Evolutionary conservation across 495 filamentous ascomycete species (phyloP).

Genomic region (Penicillium macrosclerotiorum): DNA sequence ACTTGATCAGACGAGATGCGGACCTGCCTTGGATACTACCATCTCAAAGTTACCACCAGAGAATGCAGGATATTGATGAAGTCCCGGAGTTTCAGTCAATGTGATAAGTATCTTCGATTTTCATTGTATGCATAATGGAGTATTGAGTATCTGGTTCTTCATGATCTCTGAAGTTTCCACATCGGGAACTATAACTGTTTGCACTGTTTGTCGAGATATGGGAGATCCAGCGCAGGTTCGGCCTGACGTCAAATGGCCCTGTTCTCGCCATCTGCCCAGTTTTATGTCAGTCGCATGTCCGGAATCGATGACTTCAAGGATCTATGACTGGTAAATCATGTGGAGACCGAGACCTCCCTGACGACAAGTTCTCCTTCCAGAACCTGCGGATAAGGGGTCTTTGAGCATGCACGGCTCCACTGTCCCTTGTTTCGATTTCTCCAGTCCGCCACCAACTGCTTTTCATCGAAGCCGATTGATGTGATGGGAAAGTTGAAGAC

Average conservation of each 20-base stretch:
- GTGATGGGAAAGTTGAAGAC: slow-evolving; percentile 17
- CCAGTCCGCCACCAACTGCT: slow-evolving; percentile 19
- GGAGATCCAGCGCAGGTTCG: neutral
- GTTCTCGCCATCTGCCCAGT: slow-evolving; percentile 10
- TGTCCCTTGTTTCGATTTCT: slow-evolving; percentile 12
- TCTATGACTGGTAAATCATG: slow-evolving; percentile 14
- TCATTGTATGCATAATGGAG: too few relatives aligned
- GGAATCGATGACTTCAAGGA: slow-evolving; percentile 12
- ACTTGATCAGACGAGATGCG: too few relatives aligned
- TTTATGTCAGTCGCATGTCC: neutral
- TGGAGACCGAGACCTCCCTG: slow-evolving; percentile 6
- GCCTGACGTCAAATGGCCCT: slow-evolving; percentile 19
- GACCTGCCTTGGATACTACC: too few relatives aligned
- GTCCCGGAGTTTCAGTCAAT: too few relatives aligned
- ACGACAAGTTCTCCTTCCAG: slow-evolving; percentile 2
- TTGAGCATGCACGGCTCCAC: slow-evolving; percentile 10
- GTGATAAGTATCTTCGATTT: too few relatives aligned
- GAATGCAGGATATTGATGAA: too few relatives aligned
- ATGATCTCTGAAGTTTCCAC: too few relatives aligned
- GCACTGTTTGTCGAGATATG: slow-evolving; percentile 9
- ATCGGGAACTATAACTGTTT: slow-evolving; percentile 8
- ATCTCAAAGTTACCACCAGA: too few relatives aligned
- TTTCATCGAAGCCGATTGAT: slow-evolving; percentile 21
- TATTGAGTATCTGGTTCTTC: too few relatives aligned
- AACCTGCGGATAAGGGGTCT: slow-evolving; percentile 8